Base-by-base conservation (phyloP, 306 rosid species). In the barrel medic (Medicago truncatula) region DNA sequence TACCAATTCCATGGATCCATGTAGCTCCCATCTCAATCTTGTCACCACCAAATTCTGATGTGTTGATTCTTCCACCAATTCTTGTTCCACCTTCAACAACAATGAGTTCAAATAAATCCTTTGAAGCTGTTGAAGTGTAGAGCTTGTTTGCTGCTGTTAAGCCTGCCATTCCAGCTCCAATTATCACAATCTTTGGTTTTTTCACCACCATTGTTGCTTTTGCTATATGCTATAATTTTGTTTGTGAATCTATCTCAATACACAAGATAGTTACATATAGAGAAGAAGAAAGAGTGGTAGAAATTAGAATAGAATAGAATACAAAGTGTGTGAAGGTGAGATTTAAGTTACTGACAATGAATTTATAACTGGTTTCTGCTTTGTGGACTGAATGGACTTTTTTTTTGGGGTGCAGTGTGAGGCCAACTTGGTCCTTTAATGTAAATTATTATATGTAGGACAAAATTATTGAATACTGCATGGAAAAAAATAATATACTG, bases 121-220 rank as follows among this genome's bases (percentile, higher is more conserved):
- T 82, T 8, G 76, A 76, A 9, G 80, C 84, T 15, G 88, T 41
- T 1, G 97, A 80, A 2, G 90, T 84, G 86, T 86, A 83, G 58
- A 95, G 97, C 84, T 86, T 92, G 86, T 84, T 90, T 6, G 99
- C 99, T 1, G 99, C 99, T 1, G 97, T 90, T 2, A 95, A 86
- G 9, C 99, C 99, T 8, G 99, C 97, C 97, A 95, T 92, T 86
- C 99, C 99, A 1, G 97, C 97, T 50, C 99, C 99, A 56, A 95
- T 86, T 15, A 95, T 88, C 79, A 95, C 97, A 85, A 95, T 85
- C 82, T 83, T 84, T 39, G 97, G 89, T 60, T 92, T 95, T 88
- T 83, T 87, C 49, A 80, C 85, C 86, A 79, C 96, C 99, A 95
- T 95, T 85, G 69, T 72, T 60, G 78, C 46, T 70, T 21, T 65